Base-by-base conservation (phyloP, 352 stramenopile genomes). In the Pelagophyceae sp. region DNA sequence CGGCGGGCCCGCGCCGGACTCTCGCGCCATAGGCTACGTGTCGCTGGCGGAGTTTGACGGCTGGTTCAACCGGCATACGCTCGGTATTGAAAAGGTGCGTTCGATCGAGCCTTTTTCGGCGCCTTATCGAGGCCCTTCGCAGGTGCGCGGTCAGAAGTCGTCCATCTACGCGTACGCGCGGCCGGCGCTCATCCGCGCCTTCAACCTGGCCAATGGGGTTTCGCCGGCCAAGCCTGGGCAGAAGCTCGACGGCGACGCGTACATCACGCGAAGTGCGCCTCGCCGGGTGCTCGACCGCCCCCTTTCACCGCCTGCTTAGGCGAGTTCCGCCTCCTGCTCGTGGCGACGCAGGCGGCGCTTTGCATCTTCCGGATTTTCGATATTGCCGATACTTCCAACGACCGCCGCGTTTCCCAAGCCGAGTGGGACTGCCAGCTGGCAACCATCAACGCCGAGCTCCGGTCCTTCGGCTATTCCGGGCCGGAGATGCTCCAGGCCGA, bases 141-240 rank as follows among this genome's bases (percentile, higher is more conserved):
- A n/a, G n/a, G n/a, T n/a, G n/a, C 15, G 31, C 2, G 37, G 33
- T 19, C 58, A 1, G 5, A 74, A 74, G 67, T 17, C 35, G 20
- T 58, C 67, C 2, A 31, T 74, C 27, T 74, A 38, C 38, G 31
- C 38, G 35, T 74, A 74, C 38, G 67, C 67, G 35, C 67, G 67
- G 67, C 67, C 67, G 15, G 2, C 1, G 2, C 38, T 74, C 20
- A 58, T 74, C 35, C 33, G 67, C 20, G 67, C 67, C 2, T 74
- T 74, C 38, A 58, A 51, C 27, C 67, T 74, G 2, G 67, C 67
- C 20, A 74, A 74, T n/a, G 67, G 67, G 11, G 67, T 74, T 27
- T 27, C 61, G 5, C 11, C 6, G 11, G 15, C 54, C 54, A 63
- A 63, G 54, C 2, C 2, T 29, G 29, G 15, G 3, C 6, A n/a